Evolutionary conservation across 2,329 filamentous ascomycete species (phyloP).

Genomic region (Aphanocladium album): DNA sequence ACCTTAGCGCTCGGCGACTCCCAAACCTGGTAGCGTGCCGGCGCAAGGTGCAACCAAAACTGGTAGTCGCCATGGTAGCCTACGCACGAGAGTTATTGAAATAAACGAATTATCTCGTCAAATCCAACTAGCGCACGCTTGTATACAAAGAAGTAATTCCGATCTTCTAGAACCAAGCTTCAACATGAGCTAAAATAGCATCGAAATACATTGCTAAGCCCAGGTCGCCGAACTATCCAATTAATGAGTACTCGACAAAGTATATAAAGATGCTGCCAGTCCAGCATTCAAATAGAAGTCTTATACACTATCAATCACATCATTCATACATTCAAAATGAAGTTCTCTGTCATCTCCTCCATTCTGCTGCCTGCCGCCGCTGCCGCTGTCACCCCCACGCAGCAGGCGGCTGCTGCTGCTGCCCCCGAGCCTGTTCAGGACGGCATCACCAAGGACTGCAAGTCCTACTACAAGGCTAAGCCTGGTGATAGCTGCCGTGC

Average conservation of each 20-base stretch:
- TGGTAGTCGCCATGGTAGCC: not conserved
- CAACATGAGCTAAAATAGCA: not conserved
- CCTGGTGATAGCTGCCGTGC: constrained; percentile 12
- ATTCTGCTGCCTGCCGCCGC: not conserved
- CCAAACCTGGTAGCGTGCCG: not conserved
- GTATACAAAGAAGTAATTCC: not conserved
- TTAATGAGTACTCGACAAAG: no score
- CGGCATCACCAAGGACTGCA: constrained; percentile 9
- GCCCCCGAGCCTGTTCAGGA: not conserved
- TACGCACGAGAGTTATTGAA: not conserved
- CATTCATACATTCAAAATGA: not conserved
- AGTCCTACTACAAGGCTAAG: constrained; percentile 10
- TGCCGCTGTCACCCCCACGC: not conserved
- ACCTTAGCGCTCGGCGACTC: not conserved
- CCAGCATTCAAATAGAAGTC: no score
- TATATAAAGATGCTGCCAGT: not conserved
- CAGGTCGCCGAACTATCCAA: not conserved
- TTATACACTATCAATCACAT: not conserved
- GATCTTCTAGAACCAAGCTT: not conserved
- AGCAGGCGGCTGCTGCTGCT: not conserved
- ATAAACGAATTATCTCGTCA: not conserved
- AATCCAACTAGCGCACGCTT: not conserved
- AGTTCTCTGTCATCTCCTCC: not conserved
- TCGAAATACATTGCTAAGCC: not conserved
- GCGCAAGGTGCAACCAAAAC: not conserved